phyloP scores from a whole-genome alignment of 768 basidiomycete genomes.

The Sporobolomyces pararoseus region DNA sequence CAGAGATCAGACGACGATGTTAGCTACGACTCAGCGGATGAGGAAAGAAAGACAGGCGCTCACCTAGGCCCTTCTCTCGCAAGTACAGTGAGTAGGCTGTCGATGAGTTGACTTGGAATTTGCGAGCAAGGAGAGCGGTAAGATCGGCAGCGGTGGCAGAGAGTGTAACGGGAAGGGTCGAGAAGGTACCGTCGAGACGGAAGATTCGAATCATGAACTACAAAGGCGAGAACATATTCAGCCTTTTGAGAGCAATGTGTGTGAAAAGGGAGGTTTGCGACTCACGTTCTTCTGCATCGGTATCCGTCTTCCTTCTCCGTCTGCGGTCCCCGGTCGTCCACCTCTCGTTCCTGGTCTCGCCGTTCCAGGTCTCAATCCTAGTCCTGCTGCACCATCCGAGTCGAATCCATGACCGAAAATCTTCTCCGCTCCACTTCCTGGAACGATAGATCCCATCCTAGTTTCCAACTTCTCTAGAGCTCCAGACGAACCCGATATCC shows the following conservation, averaged over 20 bases:
- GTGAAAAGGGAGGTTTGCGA: background rate
- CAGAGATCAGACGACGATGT: background rate
- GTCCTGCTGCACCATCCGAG: background rate
- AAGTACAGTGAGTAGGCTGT: constrained; percentile 49
- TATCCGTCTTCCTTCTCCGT: constrained; percentile 24
- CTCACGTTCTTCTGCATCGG: constrained; percentile 32
- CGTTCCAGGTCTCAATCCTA: constrained; percentile 17
- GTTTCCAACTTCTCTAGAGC: constrained; percentile 1
- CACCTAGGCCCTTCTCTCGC: constrained; percentile 56
- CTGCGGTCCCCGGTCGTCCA: constrained; percentile 2
- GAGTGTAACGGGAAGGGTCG: constrained; percentile 64
- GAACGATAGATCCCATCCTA: background rate
- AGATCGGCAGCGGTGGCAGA: constrained; percentile 67
- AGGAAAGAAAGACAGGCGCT: constrained; percentile 5
- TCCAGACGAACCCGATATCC: background rate
- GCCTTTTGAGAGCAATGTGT: background rate
- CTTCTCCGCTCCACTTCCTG: constrained; percentile 10
- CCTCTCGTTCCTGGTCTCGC: constrained; percentile 3
- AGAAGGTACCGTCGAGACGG: constrained; percentile 66
- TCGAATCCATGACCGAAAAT: constrained; percentile 1
- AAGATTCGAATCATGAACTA: constrained; percentile 64
- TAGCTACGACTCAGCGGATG: no score
- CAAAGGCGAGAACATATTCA: constrained; percentile 39
- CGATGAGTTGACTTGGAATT: constrained; percentile 51
- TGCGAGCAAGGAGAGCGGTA: constrained; percentile 60